Conservation (phyloP, 2,329 filamentous ascomycete genomes). For the Cercospora citrullina region DNA sequence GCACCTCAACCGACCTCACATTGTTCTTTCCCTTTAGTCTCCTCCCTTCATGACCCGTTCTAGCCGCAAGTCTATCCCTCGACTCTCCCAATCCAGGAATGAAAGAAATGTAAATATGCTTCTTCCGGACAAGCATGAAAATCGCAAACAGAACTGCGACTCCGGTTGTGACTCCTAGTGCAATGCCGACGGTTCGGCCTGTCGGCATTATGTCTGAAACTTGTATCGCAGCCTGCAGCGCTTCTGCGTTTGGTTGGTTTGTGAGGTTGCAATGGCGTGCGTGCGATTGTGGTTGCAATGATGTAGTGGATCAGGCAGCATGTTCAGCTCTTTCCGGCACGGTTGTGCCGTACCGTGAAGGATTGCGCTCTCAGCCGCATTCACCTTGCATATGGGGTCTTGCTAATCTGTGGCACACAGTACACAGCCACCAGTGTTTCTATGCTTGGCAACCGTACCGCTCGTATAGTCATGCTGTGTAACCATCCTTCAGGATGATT, state of each 20-base stretch:
- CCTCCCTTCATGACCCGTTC: neutral
- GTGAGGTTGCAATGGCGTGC: neutral
- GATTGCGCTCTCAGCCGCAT: neutral
- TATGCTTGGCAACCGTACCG: neutral
- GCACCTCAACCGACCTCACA: neutral
- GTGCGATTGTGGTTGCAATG: neutral
- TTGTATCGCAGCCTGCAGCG: no score
- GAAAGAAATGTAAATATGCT: neutral
- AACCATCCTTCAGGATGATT: neutral
- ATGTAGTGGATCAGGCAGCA: neutral
- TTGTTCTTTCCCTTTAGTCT: neutral
- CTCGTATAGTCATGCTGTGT: constrained; percentile 2
- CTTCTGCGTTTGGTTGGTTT: no score
- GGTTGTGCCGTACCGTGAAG: neutral
- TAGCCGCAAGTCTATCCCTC: neutral
- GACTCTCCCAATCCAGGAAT: constrained; percentile 1
- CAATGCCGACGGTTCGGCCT: neutral
- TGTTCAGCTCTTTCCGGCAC: neutral
- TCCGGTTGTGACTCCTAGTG: neutral
- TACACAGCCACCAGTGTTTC: neutral
- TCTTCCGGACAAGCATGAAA: neutral
- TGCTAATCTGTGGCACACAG: neutral
- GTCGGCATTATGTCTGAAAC: neutral
- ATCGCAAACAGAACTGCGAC: neutral
- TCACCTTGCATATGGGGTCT: neutral